Base-by-base conservation (phyloP, 2,329 filamentous ascomycete genomes). In the Laburnicola sp. region DNA sequence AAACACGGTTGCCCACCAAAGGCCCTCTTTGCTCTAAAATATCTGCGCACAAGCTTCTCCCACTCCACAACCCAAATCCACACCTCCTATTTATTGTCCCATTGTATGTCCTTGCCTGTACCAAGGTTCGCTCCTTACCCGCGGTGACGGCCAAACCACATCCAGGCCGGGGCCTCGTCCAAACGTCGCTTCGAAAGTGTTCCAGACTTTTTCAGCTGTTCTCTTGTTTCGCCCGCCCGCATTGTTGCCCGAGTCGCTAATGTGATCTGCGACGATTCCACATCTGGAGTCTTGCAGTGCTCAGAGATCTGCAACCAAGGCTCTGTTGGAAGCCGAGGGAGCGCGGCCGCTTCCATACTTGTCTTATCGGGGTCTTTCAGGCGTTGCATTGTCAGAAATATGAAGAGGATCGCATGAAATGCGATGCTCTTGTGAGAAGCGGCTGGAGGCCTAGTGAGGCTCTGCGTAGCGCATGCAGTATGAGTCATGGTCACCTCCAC, bases 41-140 rank as follows among this genome's bases (percentile, higher is more conserved):
- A 61, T 16, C 45, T 46, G n/a, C 45, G 55, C 2, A 63, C 45
- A 21, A 66, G 34, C 6, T 16, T 46, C 27, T 45, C 60, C 63
- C 63, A 66, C 1, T 60, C 48, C 5, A 62, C 45, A 23, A 53
- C 47, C 62, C 60, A 65, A 11, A 40, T 11, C 65, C 62, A 66
- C 3, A 53, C 32, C 37, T 60, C 59, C 10, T 31, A 28, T 28
- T 39, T 44, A 1, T 56, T 48, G 25, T 65, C 48, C 65, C 63
- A 68, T 1, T 47, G 37, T 3, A 68, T 49, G 16, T 31, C n/a
- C 11, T 48, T 52, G 21, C 50, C 27, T 6, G 58, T 40, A 2
- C 36, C n/a, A 31, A 63, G 35, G 3, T 47, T 38, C 5, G 45
- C 22, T 8, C 62, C 61, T 22, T 50, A 53, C 22, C 56, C 44